Evolutionary conservation across 2,329 filamentous ascomycete species (phyloP).

Genomic region (Nectriaceae sp.): DNA sequence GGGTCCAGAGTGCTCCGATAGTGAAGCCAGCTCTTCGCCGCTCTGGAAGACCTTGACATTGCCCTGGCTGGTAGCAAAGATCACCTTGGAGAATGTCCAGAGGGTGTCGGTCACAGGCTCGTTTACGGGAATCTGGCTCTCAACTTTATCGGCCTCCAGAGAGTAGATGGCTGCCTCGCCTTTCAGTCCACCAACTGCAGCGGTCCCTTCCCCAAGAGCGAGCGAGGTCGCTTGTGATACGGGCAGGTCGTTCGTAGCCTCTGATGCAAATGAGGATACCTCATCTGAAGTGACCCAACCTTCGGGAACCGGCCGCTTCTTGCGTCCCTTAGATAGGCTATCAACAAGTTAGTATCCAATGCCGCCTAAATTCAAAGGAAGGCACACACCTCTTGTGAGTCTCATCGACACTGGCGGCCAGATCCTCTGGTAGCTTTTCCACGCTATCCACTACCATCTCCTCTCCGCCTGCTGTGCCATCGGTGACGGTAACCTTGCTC

Average conservation of each 20-base stretch:
- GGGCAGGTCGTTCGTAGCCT: slow-evolving; percentile 47
- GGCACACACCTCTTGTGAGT: slow-evolving; percentile 74
- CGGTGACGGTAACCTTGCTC: slow-evolving; percentile 77
- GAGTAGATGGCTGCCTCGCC: slow-evolving; percentile 78
- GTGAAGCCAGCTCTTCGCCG: slow-evolving; percentile 67
- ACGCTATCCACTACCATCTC: slow-evolving; percentile 87
- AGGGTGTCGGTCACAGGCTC: slow-evolving; percentile 66
- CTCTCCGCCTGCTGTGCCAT: slow-evolving; percentile 63
- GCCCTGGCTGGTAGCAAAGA: slow-evolving; percentile 75
- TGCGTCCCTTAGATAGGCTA: slow-evolving; percentile 83
- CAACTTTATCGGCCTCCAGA: slow-evolving; percentile 64
- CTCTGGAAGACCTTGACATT: slow-evolving; percentile 78
- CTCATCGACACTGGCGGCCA: slow-evolving; percentile 74
- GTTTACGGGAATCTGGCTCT: slow-evolving; percentile 66
- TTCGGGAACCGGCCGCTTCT: slow-evolving; percentile 83
- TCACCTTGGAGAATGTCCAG: slow-evolving; percentile 68
- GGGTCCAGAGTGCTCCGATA: slow-evolving; percentile 81
- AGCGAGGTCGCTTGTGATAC: slow-evolving; percentile 53
- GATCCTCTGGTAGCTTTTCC: slow-evolving; percentile 70
- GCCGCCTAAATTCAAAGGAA: not conserved
- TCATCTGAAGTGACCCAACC: slow-evolving; percentile 80
- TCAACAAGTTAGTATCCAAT: slow-evolving; percentile 12
- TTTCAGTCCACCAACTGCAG: slow-evolving; percentile 73
- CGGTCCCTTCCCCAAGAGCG: slow-evolving; percentile 60
- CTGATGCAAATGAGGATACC: slow-evolving; percentile 54